These are phyloP conservation scores for Entamoeba dispar DNA, from an alignment of 208 protist genomes.

Conservation along the genomic window DNA sequence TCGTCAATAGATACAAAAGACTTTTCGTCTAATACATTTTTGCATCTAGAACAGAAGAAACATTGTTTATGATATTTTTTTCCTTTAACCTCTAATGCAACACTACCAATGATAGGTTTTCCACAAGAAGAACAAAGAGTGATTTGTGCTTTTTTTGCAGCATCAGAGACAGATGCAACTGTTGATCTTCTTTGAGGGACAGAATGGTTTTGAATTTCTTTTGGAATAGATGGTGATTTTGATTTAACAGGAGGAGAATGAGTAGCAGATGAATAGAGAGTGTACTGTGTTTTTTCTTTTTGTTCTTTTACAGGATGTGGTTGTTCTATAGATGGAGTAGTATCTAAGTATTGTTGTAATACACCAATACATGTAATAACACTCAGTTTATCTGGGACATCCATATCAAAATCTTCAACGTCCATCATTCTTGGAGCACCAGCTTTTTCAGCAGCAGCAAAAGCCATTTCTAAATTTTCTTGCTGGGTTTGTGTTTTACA, in stretches of 20 bases:
- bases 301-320: no score
- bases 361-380: constrained; percentile 49
- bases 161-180: background rate
- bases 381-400: constrained; percentile 41
- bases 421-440: constrained; percentile 18
- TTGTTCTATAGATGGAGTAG: background rate
- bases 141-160: background rate
- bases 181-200: background rate
- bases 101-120: background rate
- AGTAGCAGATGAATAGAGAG: no score
- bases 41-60: background rate
- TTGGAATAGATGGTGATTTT: no score
- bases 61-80: background rate
- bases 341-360: background rate
- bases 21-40: background rate
- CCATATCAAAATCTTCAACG: constrained; percentile 23
- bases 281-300: no score
- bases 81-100: background rate
- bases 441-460: constrained; percentile 19
- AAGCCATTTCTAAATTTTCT: constrained; percentile 25
- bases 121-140: background rate
- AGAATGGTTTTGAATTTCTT: background rate
- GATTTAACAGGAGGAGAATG: no score
- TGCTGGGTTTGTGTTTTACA: background rate
- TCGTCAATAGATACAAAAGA: background rate